Evolutionary conservation across 2,329 filamentous ascomycete species (phyloP).

Genomic region (Pleurostoma richardsiae): DNA sequence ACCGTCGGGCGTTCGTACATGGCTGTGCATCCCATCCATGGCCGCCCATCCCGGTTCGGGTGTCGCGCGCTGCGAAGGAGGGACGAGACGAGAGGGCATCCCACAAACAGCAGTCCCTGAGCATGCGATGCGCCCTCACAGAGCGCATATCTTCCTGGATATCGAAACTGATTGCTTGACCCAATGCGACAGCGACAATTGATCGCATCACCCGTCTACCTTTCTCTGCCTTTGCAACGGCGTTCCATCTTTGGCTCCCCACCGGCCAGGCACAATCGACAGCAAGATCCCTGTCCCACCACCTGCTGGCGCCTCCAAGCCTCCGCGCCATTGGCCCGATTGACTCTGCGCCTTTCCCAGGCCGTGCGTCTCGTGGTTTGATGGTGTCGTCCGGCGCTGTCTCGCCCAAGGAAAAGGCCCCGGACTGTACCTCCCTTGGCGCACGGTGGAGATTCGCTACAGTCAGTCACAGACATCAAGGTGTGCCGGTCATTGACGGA

Average conservation of each 20-base stretch:
- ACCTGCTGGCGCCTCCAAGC: conserved; percentile 7
- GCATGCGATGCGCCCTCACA: no score
- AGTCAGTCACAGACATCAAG: no score
- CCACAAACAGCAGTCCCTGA: no score
- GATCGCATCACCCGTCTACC: background rate
- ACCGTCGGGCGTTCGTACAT: background rate
- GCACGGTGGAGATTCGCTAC: no score
- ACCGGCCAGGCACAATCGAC: conserved; percentile 4
- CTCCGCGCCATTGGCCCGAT: conserved; percentile 11
- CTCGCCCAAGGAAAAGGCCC: conserved; percentile 11
- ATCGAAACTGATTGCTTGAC: no score
- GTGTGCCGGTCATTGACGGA: no score
- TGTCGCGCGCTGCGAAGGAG: no score
- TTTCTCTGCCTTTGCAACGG: background rate
- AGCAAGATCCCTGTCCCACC: conserved; percentile 11
- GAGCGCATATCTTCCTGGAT: no score
- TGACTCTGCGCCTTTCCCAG: conserved; percentile 8
- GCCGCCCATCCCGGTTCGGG: background rate
- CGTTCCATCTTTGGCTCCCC: background rate
- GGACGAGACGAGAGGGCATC: no score
- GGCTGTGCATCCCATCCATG: background rate
- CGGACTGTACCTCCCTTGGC: no score
- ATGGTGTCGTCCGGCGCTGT: conserved; percentile 17
- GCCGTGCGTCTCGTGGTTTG: conserved; percentile 8
- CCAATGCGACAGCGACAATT: no score